Percentiles rank a stretch among this genome's conserved stretches.
Evolutionary conservation across 345 rosid species (phyloP).

Genomic region (Camelina sativa): DNA sequence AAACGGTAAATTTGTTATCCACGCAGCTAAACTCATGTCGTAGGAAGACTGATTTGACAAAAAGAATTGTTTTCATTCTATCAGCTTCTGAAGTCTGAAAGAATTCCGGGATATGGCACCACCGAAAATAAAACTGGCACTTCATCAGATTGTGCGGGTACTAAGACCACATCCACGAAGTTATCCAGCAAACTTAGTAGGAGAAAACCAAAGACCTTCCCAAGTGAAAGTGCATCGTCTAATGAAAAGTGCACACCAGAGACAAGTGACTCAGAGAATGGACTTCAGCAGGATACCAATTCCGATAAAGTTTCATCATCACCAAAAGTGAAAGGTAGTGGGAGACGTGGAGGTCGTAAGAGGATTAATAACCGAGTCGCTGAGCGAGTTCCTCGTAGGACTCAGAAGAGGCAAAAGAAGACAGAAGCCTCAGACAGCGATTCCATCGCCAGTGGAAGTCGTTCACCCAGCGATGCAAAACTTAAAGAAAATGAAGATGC

Average conservation of each 20-base stretch:
- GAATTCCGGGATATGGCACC: constrained; percentile 48
- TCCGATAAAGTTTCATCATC: constrained; percentile 54
- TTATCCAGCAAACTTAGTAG: constrained; percentile 54
- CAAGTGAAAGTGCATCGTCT: constrained; percentile 94
- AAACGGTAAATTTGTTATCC: constrained; percentile 53
- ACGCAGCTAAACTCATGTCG: constrained; percentile 25
- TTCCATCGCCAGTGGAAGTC: constrained; percentile 71
- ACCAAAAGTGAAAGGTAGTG: constrained; percentile 62
- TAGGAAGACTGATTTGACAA: constrained; percentile 9
- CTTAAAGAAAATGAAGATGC: constrained; percentile 84
- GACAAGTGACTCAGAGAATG: constrained; percentile 89
- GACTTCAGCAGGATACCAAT: constrained; percentile 57
- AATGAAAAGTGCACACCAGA: constrained; percentile 76
- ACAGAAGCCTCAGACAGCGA: constrained; percentile 71
- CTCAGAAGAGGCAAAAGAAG: constrained; percentile 87
- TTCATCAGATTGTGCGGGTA: constrained; percentile 61
- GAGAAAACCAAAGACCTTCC: constrained; percentile 64
- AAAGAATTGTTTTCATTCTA: constrained; percentile 16
- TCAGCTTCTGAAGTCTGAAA: constrained; percentile 72
- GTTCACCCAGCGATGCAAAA: constrained; percentile 54
- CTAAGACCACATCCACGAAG: constrained; percentile 54
- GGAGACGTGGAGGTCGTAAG: constrained; percentile 64
- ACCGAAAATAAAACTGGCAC: constrained; percentile 56
- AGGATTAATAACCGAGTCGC: constrained; percentile 92
- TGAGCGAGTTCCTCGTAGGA: constrained; percentile 75